Base-by-base conservation (phyloP, 2,329 filamentous ascomycete species). In the Pseudocercospora macadamiae region DNA sequence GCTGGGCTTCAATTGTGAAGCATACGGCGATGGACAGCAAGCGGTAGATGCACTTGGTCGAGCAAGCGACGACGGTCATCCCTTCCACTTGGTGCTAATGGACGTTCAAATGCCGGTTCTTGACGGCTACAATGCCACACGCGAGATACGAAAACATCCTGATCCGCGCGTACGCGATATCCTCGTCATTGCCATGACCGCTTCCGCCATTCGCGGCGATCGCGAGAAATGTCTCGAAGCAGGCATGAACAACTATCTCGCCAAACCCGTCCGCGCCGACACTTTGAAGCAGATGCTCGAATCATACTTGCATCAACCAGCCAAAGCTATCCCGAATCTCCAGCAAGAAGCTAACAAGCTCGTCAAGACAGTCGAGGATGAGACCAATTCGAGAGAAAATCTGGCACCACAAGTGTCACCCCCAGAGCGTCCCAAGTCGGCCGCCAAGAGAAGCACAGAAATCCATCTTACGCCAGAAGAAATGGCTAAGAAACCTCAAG, bases 141-240 rank as follows among this genome's bases (percentile, higher is more conserved):
- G 89, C 64, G 83, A 91, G 58, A 86, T 97, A 44, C 87, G 93
- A 8, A 85, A 86, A 66, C 92, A 97, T 73, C 74, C 85, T 0
- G 84, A 91, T 59, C 88, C 91, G 32, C 83, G 84, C 6, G 91
- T 97, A 9, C 83, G 90, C 53, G 87, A 90, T 64, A 86, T 96
- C 1, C 80, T 97, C n/a, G 90, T 97, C 49, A 97, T 97, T 67
- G 93, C 93, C 55, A 97, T 97, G 93, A 97, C 93, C 1, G 93
- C 93, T 1, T 93, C 89, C 23, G 93, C 93, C 2, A 97, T 97
- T 61, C 90, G 95, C 72, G 93, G 93, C 16, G 93, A 97, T 72
- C 83, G 93, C 48, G 93, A 97, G 73, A 97, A 96, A 76, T 97
- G 93, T 67, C 79, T 97, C n/a, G 91, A 92, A 51, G 91, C 91